Evolutionary conservation across 1,284 basidiomycete species (phyloP).

Genomic region (Cutaneotrichosporon daszewskae): DNA sequence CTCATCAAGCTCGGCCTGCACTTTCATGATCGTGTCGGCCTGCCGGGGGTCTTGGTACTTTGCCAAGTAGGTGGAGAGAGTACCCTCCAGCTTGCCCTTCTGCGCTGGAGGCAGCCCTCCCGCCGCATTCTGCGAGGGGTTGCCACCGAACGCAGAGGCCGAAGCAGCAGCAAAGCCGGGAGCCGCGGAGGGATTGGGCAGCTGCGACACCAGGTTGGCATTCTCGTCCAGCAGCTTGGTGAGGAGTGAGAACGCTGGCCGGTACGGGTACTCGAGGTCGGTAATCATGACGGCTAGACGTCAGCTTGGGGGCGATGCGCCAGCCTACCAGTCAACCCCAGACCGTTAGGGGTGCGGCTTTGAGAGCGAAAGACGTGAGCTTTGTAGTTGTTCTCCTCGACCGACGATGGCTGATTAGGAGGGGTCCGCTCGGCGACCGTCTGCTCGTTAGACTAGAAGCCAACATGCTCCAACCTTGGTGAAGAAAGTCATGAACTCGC

Average conservation of each 20-base stretch:
- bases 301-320: slow-evolving; percentile 7
- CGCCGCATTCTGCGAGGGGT: slow-evolving; percentile 42
- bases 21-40: slow-evolving; percentile 97
- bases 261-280: slow-evolving; percentile 92
- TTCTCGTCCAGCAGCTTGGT: slow-evolving; percentile 95
- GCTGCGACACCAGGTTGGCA: slow-evolving; percentile 60
- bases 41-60: slow-evolving; percentile 98
- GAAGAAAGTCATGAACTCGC: slow-evolving; percentile 91
- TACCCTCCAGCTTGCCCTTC: slow-evolving; percentile 50
- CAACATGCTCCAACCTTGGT: slow-evolving; percentile 60
- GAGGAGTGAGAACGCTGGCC: slow-evolving; percentile 91
- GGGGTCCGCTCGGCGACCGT: slow-evolving; percentile 88
- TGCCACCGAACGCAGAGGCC: slow-evolving; percentile 41
- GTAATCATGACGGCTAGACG: slow-evolving; percentile 78
- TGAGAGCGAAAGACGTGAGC: slow-evolving; percentile 75
- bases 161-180: slow-evolving; percentile 39
- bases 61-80: slow-evolving; percentile 71
- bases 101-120: slow-evolving; percentile 46
- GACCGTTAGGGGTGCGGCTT: slow-evolving; percentile 32
- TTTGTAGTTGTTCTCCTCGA: slow-evolving; percentile 90
- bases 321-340: slow-evolving; percentile 60
- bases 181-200: slow-evolving; percentile 37
- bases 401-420: slow-evolving; percentile 80
- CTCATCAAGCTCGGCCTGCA: slow-evolving; percentile 97
- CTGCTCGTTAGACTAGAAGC: no score